Base-by-base conservation (phyloP, 78 protist genomes). In the Parvularia atlantis region DNA sequence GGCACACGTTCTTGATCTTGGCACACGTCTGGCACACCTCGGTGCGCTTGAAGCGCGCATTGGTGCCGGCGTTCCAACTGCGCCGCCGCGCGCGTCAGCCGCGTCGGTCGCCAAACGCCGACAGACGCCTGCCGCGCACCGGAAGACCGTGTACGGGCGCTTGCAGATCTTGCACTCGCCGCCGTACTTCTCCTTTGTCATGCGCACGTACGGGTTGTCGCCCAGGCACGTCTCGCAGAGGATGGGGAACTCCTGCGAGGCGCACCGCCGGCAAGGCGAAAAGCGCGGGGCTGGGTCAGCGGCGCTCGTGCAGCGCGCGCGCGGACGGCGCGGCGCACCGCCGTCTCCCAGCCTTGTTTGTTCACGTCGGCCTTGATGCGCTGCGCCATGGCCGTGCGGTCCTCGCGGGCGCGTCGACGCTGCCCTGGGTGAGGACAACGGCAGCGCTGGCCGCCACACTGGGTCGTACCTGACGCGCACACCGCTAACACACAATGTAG, bases 1-100 rank as follows among this genome's bases (percentile, higher is more conserved):
- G 98, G 75, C 98, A 94, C 0, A 88, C 95, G 66, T 94, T 89
- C 82, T 91, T 91, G 20, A 81, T 37, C 39, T 89, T 82, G 46
- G 95, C 79, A 65, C 98, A 94, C 39, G 89, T 76, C 52, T 81
- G 92, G 78, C 98, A 94, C 31, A 94, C 70, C 24, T 62, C 80
- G 30, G 80, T 75, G 57, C 54, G 53, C 54, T 75, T 75, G 71
- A 68, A 75, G 31, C 80, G 69, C 64, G 20, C 30, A 24, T 58
- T 58, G 9, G 13, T 6, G 20, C 80, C 80, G 1, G 80, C 73
- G 22, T 52, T 31, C 80, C 80, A 75, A 2, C 50, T 7, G 7
- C 24, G 50, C 11, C 11, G 50, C 24, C 11, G 7, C 24, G 50
- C 50, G 11, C 11, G 50, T 7, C 11, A 11, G 7, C 24, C 50